Conservation (phyloP, 1,284 basidiomycete genomes). For the Taiwanofungus camphoratus region DNA sequence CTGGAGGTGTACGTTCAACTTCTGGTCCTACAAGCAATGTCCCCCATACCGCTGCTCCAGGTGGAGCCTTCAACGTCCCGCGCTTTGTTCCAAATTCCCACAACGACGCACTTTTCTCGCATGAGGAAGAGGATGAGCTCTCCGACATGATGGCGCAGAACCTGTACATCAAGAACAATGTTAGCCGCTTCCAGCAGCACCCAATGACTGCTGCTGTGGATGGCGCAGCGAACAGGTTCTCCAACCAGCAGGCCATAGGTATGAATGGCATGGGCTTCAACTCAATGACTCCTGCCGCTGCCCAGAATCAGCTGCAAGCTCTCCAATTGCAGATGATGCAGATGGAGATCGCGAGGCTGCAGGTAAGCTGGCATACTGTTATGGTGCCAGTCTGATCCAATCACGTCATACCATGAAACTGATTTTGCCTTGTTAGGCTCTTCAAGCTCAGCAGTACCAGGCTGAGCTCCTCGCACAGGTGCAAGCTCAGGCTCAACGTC, state of each 20-base stretch:
- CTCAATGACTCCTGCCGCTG: conserved; percentile 37
- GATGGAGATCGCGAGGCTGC: conserved; percentile 71
- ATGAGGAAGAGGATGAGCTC: conserved; percentile 57
- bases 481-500: conserved; percentile 30
- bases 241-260: conserved; percentile 47
- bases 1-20: conserved; percentile 73
- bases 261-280: conserved; percentile 49
- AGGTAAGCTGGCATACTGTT: conserved; percentile 40
- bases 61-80: conserved; percentile 52
- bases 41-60: conserved; percentile 65
- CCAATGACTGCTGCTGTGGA: conserved; percentile 70
- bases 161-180: conserved; percentile 33
- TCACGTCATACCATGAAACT: not conserved
- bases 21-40: conserved; percentile 40
- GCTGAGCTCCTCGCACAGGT: conserved; percentile 45
- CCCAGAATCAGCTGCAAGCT: conserved; percentile 46
- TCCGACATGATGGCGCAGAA: conserved; percentile 47
- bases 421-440: conserved; percentile 27
- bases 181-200: conserved; percentile 34
- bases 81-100: conserved; percentile 39
- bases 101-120: conserved; percentile 35
- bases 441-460: conserved; percentile 60
- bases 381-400: not conserved
- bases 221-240: conserved; percentile 55
- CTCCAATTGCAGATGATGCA: conserved; percentile 80